Conservation (phyloP, 2,329 filamentous ascomycete genomes). For the Colletotrichum plurivorum region DNA sequence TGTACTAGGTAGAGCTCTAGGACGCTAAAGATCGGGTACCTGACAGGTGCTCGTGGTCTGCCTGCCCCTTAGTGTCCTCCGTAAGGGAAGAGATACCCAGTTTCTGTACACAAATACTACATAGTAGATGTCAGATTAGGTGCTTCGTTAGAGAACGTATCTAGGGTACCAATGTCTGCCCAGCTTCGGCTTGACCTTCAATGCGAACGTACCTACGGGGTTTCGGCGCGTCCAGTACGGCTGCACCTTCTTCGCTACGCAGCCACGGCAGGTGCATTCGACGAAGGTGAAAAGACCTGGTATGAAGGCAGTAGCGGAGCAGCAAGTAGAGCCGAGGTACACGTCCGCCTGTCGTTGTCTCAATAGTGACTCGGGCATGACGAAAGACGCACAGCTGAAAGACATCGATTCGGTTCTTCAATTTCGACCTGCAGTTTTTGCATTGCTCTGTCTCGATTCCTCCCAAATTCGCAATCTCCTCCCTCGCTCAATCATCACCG, state of each 20-base stretch:
- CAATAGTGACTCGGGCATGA: constrained; percentile 10
- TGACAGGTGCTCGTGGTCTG: too few relatives aligned
- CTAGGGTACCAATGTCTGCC: not conserved
- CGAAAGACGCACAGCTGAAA: not conserved
- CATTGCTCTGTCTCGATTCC: constrained; percentile 16
- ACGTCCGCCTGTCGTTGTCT: not conserved
- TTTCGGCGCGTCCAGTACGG: too few relatives aligned
- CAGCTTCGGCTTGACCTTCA: constrained; percentile 26
- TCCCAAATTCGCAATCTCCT: constrained; percentile 40
- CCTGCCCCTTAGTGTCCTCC: too few relatives aligned
- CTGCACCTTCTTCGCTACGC: too few relatives aligned
- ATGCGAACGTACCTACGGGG: constrained; percentile 6
- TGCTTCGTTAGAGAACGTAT: too few relatives aligned
- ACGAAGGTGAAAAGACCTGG: not conserved
- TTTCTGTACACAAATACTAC: too few relatives aligned
- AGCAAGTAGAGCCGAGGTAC: constrained; percentile 4
- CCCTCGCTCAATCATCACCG: constrained; percentile 15
- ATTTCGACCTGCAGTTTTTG: constrained; percentile 27
- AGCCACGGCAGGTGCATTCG: too few relatives aligned
- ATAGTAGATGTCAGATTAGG: too few relatives aligned
- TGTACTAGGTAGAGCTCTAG: too few relatives aligned
- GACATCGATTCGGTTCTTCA: not conserved
- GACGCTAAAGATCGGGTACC: too few relatives aligned
- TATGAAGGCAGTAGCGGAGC: not conserved
- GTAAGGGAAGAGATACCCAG: too few relatives aligned